Percentiles rank a stretch among this genome's conserved stretches.
These are phyloP conservation scores for Rhizophlyctis rosea DNA, from an alignment of 192 early-diverging fungal genomes.

Conservation along the genomic window DNA sequence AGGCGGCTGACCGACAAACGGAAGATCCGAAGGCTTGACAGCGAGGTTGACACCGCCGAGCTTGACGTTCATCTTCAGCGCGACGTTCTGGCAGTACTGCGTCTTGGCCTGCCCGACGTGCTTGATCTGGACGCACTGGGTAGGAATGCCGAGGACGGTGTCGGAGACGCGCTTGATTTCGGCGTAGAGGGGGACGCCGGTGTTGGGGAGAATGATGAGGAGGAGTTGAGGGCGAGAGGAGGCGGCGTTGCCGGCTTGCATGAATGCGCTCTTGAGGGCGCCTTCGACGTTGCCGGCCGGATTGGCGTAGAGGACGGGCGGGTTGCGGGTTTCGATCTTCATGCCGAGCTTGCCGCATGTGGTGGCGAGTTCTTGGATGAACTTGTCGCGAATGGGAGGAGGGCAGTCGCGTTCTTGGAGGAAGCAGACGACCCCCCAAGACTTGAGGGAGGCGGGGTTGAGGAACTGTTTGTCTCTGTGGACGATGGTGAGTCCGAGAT, in stretches of 20 bases:
- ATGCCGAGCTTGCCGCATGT: slow-evolving; percentile 65
- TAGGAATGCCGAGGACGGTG: slow-evolving; percentile 75
- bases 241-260: slow-evolving; percentile 16
- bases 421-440: not conserved
- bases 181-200: slow-evolving; percentile 57
- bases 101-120: slow-evolving; percentile 66
- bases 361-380: slow-evolving; percentile 57
- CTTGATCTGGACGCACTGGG: slow-evolving; percentile 78
- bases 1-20: slow-evolving; percentile 30
- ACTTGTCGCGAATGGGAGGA: slow-evolving; percentile 30
- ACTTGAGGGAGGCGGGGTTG: not conserved
- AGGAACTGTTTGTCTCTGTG: too few relatives aligned
- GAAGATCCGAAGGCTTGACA: slow-evolving; percentile 3
- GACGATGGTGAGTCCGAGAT: too few relatives aligned
- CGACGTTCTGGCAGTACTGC: slow-evolving; percentile 94
- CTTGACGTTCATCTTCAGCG: slow-evolving; percentile 77
- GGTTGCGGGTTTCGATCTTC: slow-evolving; percentile 23
- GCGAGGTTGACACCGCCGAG: slow-evolving; percentile 56
- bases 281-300: slow-evolving; percentile 16
- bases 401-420: slow-evolving; percentile 3
- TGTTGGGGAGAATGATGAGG: slow-evolving; percentile 61
- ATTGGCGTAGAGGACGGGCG: slow-evolving; percentile 12
- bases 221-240: slow-evolving; percentile 58
- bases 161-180: slow-evolving; percentile 81
- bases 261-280: slow-evolving; percentile 14